phyloP scores from a whole-genome alignment of 805 yeast species.

The Ogataea pilisensis region DNA sequence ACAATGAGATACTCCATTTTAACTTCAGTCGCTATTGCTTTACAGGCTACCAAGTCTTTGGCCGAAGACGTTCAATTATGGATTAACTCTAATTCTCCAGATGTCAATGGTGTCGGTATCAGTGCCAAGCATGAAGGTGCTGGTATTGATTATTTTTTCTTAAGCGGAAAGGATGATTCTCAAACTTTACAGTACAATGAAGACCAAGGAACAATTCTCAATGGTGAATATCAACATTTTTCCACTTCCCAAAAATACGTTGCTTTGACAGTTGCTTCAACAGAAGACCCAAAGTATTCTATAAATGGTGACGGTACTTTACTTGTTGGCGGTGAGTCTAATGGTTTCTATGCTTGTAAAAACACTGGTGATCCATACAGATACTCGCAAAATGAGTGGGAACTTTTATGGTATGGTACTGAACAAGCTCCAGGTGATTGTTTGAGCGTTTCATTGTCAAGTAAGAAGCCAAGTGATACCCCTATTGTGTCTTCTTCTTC shows the following conservation, averaged over 20 bases:
- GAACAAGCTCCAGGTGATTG: slow-evolving; percentile 14
- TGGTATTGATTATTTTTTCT: slow-evolving; percentile 39
- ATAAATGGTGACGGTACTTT: slow-evolving; percentile 9
- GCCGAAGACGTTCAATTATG: slow-evolving; percentile 18
- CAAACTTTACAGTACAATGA: slow-evolving; percentile 20
- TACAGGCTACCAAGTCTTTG: slow-evolving; percentile 3
- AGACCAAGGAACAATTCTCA: not conserved
- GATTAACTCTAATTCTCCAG: slow-evolving; percentile 22
- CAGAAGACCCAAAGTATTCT: not conserved
- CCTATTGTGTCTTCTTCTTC: slow-evolving; percentile 3
- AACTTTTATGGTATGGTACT: slow-evolving; percentile 19
- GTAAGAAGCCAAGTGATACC: not conserved
- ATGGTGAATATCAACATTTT: not conserved
- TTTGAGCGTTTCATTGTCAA: not conserved
- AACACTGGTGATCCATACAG: slow-evolving; percentile 40
- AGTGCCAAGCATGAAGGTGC: slow-evolving; percentile 43
- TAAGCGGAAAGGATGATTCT: slow-evolving; percentile 24
- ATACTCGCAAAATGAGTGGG: slow-evolving; percentile 26
- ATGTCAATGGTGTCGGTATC: slow-evolving; percentile 28
- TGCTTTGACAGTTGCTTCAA: not conserved
- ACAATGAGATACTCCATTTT: slow-evolving; percentile 7
- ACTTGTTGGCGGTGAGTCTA: slow-evolving; percentile 25
- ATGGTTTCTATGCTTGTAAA: slow-evolving; percentile 36
- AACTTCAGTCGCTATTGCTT: slow-evolving; percentile 4
- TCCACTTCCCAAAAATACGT: not conserved